These are phyloP conservation scores for Scenedesmus sp. DNA, from an alignment of 163 green algal species.

Conservation along the genomic window DNA sequence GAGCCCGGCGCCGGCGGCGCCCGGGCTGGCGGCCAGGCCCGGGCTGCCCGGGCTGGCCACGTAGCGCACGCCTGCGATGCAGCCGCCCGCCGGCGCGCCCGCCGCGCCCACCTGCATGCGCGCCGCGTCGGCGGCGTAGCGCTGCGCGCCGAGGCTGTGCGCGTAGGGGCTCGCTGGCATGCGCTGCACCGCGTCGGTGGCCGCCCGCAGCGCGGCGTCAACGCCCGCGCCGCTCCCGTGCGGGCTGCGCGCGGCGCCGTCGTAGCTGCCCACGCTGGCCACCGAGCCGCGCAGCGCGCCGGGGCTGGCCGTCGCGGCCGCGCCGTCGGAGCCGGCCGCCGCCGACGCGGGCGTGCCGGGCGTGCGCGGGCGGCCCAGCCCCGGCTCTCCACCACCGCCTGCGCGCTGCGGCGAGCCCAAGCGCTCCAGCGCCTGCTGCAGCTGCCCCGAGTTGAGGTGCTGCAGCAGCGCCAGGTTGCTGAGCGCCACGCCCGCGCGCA, in stretches of 20 bases:
- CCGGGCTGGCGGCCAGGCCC: neutral
- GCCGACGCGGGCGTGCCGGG: neutral
- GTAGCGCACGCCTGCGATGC: neutral
- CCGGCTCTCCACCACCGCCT: neutral
- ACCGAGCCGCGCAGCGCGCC: neutral
- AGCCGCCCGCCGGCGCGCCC: too few relatives aligned
- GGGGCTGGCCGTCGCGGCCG: neutral
- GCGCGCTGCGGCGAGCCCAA: conserved; percentile 1
- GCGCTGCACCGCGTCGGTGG: conserved; percentile 28
- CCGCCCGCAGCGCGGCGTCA: conserved; percentile 18
- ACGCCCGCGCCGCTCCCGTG: conserved; percentile 4
- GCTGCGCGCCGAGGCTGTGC: conserved; percentile 10
- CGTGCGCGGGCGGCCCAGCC: neutral
- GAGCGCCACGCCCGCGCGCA: conserved; percentile 18
- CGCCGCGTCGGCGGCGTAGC: conserved; percentile 36
- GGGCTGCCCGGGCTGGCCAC: neutral
- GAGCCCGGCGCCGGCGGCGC: conserved; percentile 12
- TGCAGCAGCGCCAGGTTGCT: conserved; percentile 39
- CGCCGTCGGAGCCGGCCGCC: neutral
- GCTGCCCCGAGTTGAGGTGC: conserved; percentile 26
- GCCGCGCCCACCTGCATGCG: too few relatives aligned
- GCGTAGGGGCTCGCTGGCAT: conserved; percentile 3
- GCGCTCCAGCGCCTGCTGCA: conserved; percentile 15
- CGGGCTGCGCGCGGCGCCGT: too few relatives aligned
- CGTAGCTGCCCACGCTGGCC: too few relatives aligned